Evolutionary conservation across 176 grass and related monocot species (phyloP).

Genomic region (Oryza brachyantha): DNA sequence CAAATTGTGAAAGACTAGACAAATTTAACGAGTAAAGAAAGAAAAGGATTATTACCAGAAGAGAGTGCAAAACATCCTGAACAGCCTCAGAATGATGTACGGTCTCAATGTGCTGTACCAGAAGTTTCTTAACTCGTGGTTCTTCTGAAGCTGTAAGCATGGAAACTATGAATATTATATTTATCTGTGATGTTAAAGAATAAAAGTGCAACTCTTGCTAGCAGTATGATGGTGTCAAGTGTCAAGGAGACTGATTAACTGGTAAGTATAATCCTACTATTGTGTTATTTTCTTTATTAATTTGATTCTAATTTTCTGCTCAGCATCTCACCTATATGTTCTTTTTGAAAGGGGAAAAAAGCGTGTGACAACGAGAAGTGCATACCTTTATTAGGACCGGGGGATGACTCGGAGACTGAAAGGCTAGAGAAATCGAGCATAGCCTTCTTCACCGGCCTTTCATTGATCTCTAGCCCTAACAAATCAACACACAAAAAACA

Average conservation of each 20-base stretch:
- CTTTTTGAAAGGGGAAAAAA: background rate
- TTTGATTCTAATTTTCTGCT: background rate
- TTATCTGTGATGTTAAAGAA: background rate
- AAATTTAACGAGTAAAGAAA: background rate
- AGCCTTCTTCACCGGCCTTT: conserved; percentile 67
- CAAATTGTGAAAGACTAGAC: background rate
- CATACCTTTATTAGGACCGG: conserved; percentile 37
- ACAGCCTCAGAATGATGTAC: conserved; percentile 50
- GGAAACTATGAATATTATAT: background rate
- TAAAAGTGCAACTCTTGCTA: background rate
- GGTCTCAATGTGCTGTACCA: conserved; percentile 75
- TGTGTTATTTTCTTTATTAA: no score
- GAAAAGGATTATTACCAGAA: conserved; percentile 55
- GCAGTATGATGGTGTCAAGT: background rate
- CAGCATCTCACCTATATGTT: background rate
- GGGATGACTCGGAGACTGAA: conserved; percentile 43
- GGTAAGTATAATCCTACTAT: background rate
- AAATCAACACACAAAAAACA: background rate
- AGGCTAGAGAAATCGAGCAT: conserved; percentile 66
- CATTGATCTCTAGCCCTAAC: conserved; percentile 85
- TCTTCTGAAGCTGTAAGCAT: conserved; percentile 44
- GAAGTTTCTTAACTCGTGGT: conserved; percentile 63
- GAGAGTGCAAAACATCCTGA: conserved; percentile 65
- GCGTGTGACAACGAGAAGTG: background rate
- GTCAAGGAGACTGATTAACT: background rate